Percentiles rank a stretch among this genome's conserved stretches.
These are phyloP conservation scores for Dictyostelium citrinum DNA, from an alignment of 78 protist species.

Conservation along the genomic window DNA sequence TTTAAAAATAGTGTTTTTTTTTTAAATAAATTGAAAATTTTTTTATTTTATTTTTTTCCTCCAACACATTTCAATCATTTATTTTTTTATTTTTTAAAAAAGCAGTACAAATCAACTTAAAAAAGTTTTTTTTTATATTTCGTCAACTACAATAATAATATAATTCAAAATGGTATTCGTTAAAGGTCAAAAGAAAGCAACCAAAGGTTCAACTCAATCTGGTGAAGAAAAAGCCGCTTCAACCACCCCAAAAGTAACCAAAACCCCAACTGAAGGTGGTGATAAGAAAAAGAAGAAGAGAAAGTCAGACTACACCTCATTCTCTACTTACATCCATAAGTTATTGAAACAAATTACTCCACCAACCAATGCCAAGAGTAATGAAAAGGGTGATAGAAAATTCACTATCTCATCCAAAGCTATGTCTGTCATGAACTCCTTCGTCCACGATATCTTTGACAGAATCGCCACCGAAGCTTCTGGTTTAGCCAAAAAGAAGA, in stretches of 20 bases:
- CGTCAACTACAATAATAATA: not conserved
- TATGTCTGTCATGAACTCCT: conserved; percentile 92
- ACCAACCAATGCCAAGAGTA: not conserved
- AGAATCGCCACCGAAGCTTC: conserved; percentile 91
- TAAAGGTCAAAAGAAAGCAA: not conserved
- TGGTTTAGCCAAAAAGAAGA: conserved; percentile 88
- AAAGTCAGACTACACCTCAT: conserved; percentile 77
- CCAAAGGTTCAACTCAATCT: conserved; percentile 2
- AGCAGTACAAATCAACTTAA: not conserved
- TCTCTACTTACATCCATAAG: conserved; percentile 87
- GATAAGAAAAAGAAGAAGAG: conserved; percentile 38
- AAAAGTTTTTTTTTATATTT: not conserved
- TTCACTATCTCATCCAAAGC: conserved; percentile 90
- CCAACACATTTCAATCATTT: not conserved
- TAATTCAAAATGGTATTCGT: not conserved
- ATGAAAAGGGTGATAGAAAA: conserved; percentile 63
- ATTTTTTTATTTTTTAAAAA: not conserved
- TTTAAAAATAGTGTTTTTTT: not conserved
- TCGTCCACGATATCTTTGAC: conserved; percentile 92
- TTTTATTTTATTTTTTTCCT: not conserved
- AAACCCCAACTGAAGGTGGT: conserved; percentile 19
- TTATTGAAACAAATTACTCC: conserved; percentile 88
- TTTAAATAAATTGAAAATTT: not conserved
- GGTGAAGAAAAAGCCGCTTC: conserved; percentile 9
- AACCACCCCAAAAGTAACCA: conserved; percentile 30